A percentile compares a stretch with the other conserved stretches of the same genome.
phyloP scores from a whole-genome alignment of 192 early-diverging fungal genomes.

The Lobosporangium transversale region DNA sequence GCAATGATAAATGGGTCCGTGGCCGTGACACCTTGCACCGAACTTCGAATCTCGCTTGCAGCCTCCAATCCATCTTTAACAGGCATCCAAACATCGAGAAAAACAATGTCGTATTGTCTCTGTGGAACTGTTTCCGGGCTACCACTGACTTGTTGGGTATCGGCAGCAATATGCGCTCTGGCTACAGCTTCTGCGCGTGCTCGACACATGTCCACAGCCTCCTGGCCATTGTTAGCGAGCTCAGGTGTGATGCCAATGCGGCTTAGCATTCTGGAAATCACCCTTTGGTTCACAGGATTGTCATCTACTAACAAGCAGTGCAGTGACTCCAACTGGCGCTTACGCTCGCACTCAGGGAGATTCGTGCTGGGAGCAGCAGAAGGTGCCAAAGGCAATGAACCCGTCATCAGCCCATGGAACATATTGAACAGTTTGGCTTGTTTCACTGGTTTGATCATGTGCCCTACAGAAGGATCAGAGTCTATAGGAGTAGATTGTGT shows the following conservation, averaged over 20 bases:
- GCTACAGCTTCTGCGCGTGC: constrained; percentile 34
- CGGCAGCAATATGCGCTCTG: background rate
- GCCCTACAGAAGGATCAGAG: constrained; percentile 23
- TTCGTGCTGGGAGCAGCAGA: constrained; percentile 11
- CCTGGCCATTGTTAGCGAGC: constrained; percentile 54
- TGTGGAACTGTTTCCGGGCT: background rate
- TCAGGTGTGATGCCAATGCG: constrained; percentile 46
- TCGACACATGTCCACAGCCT: constrained; percentile 39
- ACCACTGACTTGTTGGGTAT: background rate
- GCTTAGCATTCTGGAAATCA: constrained; percentile 42
- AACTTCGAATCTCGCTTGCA: constrained; percentile 35
- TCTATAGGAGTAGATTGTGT: background rate
- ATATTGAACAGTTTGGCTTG: constrained; percentile 45
- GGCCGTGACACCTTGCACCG: constrained; percentile 29
- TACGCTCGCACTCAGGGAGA: constrained; percentile 25
- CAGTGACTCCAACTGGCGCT: constrained; percentile 32
- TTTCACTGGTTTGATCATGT: constrained; percentile 46
- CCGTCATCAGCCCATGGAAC: constrained; percentile 50
- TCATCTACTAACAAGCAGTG: constrained; percentile 55
- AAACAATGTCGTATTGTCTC: constrained; percentile 52
- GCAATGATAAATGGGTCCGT: constrained; percentile 26
- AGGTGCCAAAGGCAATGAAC: constrained; percentile 40
- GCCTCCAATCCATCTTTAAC: constrained; percentile 50
- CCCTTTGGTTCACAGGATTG: constrained; percentile 58
- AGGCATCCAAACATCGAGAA: constrained; percentile 56